Evolutionary conservation across 2,329 filamentous ascomycete species (phyloP), one percentile per base, ranked within the genome.

Genomic region (Penicillium sp.): DNA sequence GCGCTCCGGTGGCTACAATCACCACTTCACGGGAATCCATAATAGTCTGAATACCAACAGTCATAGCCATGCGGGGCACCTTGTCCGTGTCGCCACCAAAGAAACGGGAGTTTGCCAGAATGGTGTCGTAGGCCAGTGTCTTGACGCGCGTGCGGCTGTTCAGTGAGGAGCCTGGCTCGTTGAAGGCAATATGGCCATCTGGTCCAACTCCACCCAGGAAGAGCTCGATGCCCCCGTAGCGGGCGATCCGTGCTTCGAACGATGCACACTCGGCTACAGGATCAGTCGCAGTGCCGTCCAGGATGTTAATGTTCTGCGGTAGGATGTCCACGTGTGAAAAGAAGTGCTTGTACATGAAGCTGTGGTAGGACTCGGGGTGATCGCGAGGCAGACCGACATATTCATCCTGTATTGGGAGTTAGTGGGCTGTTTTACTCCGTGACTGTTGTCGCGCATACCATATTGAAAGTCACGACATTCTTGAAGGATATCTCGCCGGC

Each of bases 281-380:
- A 64, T 88, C 85, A 13, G 78, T 72, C 0, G 87, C 86, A 64
- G 90, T 91, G 62, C 87, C 87, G 64, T 91, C 81, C 34, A 91
- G 79, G 62, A 93, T 88, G 71, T 94, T 83, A 65, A 93, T 88
- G 66, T 91, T 90, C 63, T 79, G 78, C 5, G 88, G 88, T 57
- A 83, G 79, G 59, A 93, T 84, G 64, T 94, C 87, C 60, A 93
- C 83, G 57, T 83, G 87, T 38, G 85, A 87, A 76, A 94, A 94
- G 76, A 94, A 88, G 72, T 93, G 79, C 71, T 86, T 87, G 79
- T 89, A 94, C 88, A 94, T 93, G 75, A 93, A 94, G 57, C 83
- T 87, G 73, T 94, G 88, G 71, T 94, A 94, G 62, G 84, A 88
- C 68, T 93, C 83, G 12, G 87, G 83, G 66, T 94, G 87, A 61